Evolutionary conservation across 306 rosid genomes (phyloP).

Genomic region (Styphnolobium japonicum): DNA sequence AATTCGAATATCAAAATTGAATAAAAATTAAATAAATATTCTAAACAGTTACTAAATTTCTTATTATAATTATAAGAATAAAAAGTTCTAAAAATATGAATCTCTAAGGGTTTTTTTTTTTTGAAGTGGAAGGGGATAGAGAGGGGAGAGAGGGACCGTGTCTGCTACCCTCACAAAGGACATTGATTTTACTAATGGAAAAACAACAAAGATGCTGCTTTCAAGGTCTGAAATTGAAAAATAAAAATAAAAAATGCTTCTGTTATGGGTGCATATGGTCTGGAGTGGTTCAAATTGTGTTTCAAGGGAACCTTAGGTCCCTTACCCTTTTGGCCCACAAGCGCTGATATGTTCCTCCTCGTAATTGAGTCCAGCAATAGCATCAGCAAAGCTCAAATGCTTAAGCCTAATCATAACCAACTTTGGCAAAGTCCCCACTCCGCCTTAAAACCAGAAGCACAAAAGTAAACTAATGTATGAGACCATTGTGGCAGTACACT

Average conservation of each 20-base stretch:
- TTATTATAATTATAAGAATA: too few species aligned
- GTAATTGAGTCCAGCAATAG: slow-evolving; percentile 11
- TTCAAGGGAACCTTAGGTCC: slow-evolving; percentile 18
- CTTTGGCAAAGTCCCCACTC: background rate
- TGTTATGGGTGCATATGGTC: background rate
- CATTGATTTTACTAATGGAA: background rate
- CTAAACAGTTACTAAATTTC: too few species aligned
- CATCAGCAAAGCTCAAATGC: background rate
- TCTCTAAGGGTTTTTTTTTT: background rate
- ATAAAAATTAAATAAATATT: too few species aligned
- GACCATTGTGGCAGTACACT: too few species aligned
- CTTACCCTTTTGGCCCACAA: slow-evolving; percentile 35
- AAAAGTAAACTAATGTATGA: too few species aligned
- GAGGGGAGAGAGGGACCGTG: background rate
- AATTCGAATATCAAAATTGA: too few species aligned
- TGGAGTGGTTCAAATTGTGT: slow-evolving; percentile 10
- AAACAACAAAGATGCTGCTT: background rate
- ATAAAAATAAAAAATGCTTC: background rate
- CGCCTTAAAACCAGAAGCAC: too few species aligned
- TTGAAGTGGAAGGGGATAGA: background rate
- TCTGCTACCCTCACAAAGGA: background rate
- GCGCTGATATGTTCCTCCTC: background rate
- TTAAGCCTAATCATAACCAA: background rate
- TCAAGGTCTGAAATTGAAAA: background rate
- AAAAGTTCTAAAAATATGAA: too few species aligned